Evolutionary conservation across 2,329 filamentous ascomycete species (phyloP).

Genomic region (Arachnomyces sp.): DNA sequence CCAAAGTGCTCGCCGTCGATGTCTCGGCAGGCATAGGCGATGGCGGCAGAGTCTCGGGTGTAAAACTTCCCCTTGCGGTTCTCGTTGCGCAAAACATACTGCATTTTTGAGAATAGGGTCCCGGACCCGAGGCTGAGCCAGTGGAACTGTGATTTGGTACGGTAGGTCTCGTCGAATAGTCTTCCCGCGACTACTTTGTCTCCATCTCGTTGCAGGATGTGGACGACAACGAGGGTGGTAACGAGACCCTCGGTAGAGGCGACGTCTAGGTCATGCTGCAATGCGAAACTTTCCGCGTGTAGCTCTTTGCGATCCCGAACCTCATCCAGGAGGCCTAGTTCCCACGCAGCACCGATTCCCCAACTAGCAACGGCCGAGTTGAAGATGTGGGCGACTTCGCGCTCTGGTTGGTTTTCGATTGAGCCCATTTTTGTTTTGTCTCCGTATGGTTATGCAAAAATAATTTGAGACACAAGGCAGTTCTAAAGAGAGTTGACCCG

Average conservation of each 20-base stretch:
- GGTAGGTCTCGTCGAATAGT: conserved; percentile 1
- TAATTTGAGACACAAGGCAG: too few species aligned
- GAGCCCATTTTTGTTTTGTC: conserved; percentile 1
- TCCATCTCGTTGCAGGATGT: neutral
- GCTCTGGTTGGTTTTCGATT: neutral
- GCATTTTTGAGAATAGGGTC: conserved; percentile 1
- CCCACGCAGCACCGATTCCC: conserved; percentile 4
- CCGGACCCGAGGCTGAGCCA: conserved; percentile 2
- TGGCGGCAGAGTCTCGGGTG: conserved; percentile 1
- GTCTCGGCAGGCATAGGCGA: conserved; percentile 7
- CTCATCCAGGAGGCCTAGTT: conserved; percentile 4
- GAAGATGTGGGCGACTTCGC: conserved; percentile 1
- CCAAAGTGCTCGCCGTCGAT: conserved; percentile 8
- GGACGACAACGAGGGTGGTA: neutral
- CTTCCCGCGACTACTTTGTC: neutral
- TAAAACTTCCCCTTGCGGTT: conserved; percentile 4
- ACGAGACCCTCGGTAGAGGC: neutral
- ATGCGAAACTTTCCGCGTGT: neutral
- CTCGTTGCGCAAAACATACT: conserved; percentile 3
- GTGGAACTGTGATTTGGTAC: conserved; percentile 3
- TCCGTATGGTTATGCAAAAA: too few species aligned
- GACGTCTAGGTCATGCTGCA: conserved; percentile 1
- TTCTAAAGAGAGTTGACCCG: too few species aligned
- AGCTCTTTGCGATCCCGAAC: neutral
- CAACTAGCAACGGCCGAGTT: conserved; percentile 4